Percentiles rank a stretch among this genome's conserved stretches.
Evolutionary conservation across 805 yeast species (phyloP).

Genomic region (Yarrowia hollandica): DNA sequence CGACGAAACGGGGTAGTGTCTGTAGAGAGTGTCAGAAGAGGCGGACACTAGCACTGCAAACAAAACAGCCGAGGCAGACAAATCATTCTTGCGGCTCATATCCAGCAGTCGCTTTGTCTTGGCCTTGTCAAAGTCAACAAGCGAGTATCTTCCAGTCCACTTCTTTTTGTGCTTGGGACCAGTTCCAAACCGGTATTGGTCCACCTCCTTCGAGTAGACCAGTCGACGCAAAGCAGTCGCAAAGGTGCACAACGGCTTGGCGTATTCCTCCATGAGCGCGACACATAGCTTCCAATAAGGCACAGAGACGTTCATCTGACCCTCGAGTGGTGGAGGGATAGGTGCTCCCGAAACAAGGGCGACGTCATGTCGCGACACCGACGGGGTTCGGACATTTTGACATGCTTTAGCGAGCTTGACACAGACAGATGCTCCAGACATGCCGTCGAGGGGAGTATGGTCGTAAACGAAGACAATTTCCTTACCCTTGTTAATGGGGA

Average conservation of each 20-base stretch:
- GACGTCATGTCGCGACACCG: slow-evolving; percentile 10
- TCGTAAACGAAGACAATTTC: slow-evolving; percentile 34
- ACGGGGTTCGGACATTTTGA: background rate
- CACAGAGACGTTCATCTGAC: slow-evolving; percentile 24
- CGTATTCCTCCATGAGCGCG: slow-evolving; percentile 20
- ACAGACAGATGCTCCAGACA: slow-evolving; percentile 32
- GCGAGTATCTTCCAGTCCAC: slow-evolving; percentile 19
- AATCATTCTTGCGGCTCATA: background rate
- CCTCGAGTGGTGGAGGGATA: slow-evolving; percentile 14
- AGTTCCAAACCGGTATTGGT: slow-evolving; percentile 10
- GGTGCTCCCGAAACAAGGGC: slow-evolving; percentile 17
- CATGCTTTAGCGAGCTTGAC: slow-evolving; percentile 19
- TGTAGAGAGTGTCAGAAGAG: slow-evolving; percentile 12
- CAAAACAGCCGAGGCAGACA: slow-evolving; percentile 10
- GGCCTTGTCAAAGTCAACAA: slow-evolving; percentile 11
- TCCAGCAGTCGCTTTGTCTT: slow-evolving; percentile 4
- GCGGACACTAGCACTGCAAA: slow-evolving; percentile 16
- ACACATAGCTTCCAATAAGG: slow-evolving; percentile 25
- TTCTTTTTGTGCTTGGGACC: slow-evolving; percentile 1
- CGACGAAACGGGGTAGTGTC: slow-evolving; percentile 20
- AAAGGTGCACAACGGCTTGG: slow-evolving; percentile 18
- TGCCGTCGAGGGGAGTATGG: slow-evolving; percentile 36
- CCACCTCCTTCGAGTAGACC: slow-evolving; percentile 4
- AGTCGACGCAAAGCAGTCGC: slow-evolving; percentile 13
- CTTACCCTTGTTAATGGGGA: slow-evolving; percentile 27